Base-by-base conservation (phyloP, 2,329 filamentous ascomycete genomes). In the Aspergillus transmontanensis region DNA sequence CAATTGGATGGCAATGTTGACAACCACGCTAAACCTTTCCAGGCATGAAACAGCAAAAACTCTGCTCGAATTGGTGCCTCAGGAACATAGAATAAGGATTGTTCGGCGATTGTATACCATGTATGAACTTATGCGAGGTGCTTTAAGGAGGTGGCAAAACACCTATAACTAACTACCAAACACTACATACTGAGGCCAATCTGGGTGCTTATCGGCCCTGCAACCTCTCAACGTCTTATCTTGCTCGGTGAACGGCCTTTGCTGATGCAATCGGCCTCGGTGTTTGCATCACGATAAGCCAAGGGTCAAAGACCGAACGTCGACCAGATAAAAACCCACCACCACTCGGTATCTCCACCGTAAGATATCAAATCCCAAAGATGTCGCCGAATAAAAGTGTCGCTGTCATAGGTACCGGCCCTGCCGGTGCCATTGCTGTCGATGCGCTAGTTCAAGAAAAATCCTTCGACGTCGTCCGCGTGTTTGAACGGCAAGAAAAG, bases 381-480 rank as follows among this genome's bases (percentile, higher is more conserved):
- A 66, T 64, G 63, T 30, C 63, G 10, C 56, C 48, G 16, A 46
- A 78, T 19, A 77, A 73, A 57, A 75, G 81, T 16, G 82, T 89
- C 14, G 87, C 87, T 21, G 81, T 89, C 6, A 86, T 89, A 68
- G 87, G 87, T 7, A 81, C 86, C 3, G 87, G 87, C 6, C 87
- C 87, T 7, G 81, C 85, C 3, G 87, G 87, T 3, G 84, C 85
- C 14, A 88, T 89, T 61, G 76, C 86, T 0, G 82, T 87, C 3
- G 86, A 89, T 77, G 86, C 87, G 5, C 74, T 89, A 34, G 82
- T 81, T 30, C 81, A 86, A 70, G 87, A 90, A 71, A 80, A 86
- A 64, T 71, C 77, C 0, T 89, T 89, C 68, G 84, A 88, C 62
- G 73, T 79, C 2, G 86, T 89, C 60, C 81, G 85, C 6, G 85